A percentile compares a stretch with the other conserved stretches of the same genome.
phyloP scores from a whole-genome alignment of 257 asterid genomes.

The Lithospermum erythrorhizon region DNA sequence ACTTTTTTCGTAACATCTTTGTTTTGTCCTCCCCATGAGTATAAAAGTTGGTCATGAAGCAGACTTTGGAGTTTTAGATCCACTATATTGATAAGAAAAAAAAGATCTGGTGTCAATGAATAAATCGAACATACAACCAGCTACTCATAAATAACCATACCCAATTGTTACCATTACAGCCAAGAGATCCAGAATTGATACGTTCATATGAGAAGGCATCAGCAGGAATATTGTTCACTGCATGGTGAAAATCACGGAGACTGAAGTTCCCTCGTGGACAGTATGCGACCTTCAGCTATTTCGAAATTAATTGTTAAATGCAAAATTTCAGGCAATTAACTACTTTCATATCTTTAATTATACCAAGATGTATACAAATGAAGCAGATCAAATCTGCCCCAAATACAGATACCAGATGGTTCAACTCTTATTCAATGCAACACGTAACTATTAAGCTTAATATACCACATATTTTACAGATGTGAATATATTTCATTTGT shows the following conservation, averaged over 20 bases:
- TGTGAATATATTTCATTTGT: neutral
- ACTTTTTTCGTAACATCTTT: slow-evolving; percentile 48
- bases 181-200: slow-evolving; percentile 26
- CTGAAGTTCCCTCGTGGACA: slow-evolving; percentile 69
- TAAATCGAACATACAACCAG: neutral
- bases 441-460: neutral
- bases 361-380: neutral
- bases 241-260: slow-evolving; percentile 84
- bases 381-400: neutral
- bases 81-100: slow-evolving; percentile 18
- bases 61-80: slow-evolving; percentile 57
- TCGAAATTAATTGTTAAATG: slow-evolving; percentile 10
- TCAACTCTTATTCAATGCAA: neutral
- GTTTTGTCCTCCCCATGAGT: slow-evolving; percentile 46
- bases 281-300: slow-evolving; percentile 82
- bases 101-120: slow-evolving; percentile 3
- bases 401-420: neutral
- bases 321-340: slow-evolving; percentile 4
- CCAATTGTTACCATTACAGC: slow-evolving; percentile 26
- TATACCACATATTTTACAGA: neutral
- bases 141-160: neutral
- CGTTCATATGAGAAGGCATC: slow-evolving; percentile 58
- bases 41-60: slow-evolving; percentile 38
- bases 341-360: neutral
- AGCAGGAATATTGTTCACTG: slow-evolving; percentile 61